These are phyloP conservation scores for Metarhizium robertsii DNA, from an alignment of 2,329 filamentous ascomycete species.

Conservation along the genomic window DNA sequence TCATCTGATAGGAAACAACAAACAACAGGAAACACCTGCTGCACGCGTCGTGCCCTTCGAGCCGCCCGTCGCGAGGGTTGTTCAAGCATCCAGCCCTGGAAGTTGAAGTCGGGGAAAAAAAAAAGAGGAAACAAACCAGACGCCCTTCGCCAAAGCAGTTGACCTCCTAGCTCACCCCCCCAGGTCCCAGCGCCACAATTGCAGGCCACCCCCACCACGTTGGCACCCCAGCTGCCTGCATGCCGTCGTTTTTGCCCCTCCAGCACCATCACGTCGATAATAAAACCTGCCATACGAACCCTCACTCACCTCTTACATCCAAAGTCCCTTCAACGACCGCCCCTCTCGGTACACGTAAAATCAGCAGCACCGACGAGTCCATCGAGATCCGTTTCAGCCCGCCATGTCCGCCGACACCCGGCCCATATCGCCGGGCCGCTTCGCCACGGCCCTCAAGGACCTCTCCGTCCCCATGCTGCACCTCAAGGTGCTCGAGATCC, in stretches of 20 bases:
- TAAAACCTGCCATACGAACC: too few species aligned
- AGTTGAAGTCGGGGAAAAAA: background rate
- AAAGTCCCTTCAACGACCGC: too few species aligned
- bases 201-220: background rate
- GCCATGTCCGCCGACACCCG: constrained; percentile 52
- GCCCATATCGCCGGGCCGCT: constrained; percentile 54
- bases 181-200: too few species aligned
- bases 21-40: background rate
- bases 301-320: too few species aligned
- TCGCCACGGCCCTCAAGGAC: constrained; percentile 57
- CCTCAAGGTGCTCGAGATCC: constrained; percentile 66
- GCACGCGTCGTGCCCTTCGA: background rate
- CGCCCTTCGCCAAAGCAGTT: too few species aligned
- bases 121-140: background rate
- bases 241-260: background rate
- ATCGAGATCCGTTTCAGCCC: background rate
- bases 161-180: too few species aligned
- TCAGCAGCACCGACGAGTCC: too few species aligned
- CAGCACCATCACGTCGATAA: too few species aligned
- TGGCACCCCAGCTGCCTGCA: background rate
- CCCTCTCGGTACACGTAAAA: too few species aligned
- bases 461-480: constrained; percentile 59
- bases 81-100: background rate
- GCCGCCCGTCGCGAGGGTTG: background rate
- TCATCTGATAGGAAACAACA: constrained; percentile 1